Conservation (phyloP, 2,329 filamentous ascomycete species). For the Triangularia verruculosa region DNA sequence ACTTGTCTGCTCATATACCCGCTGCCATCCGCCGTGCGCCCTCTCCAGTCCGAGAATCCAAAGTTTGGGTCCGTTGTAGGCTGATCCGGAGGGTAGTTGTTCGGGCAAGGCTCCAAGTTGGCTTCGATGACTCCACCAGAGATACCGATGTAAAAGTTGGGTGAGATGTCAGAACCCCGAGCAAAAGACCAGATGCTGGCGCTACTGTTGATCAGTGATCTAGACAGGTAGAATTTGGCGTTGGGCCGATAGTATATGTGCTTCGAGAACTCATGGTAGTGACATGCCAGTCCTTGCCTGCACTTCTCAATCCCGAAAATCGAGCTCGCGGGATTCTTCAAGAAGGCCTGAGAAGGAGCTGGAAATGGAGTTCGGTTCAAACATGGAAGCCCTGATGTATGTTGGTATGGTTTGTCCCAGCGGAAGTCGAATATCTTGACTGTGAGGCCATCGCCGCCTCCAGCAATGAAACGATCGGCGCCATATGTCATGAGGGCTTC, state of each 20-base stretch:
- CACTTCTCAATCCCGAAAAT: constrained; percentile 32
- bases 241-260: constrained; percentile 48
- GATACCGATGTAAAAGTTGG: constrained; percentile 49
- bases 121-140: constrained; percentile 47
- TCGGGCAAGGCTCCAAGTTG: constrained; percentile 28
- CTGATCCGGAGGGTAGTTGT: constrained; percentile 5
- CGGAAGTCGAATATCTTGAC: constrained; percentile 56
- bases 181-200: constrained; percentile 46
- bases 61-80: constrained; percentile 24
- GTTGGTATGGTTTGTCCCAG: constrained; percentile 46
- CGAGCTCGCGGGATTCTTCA: constrained; percentile 16
- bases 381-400: constrained; percentile 49
- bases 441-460: constrained; percentile 42
- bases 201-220: constrained; percentile 20
- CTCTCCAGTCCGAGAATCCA: constrained; percentile 21
- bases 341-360: constrained; percentile 33
- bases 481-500: constrained; percentile 50
- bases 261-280: constrained; percentile 47
- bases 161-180: constrained; percentile 45
- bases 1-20: constrained; percentile 18
- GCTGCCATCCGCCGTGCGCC: not conserved
- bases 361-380: constrained; percentile 37
- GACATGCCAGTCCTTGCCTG: constrained; percentile 39
- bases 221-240: constrained; percentile 44
- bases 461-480: constrained; percentile 49